phyloP scores from a whole-genome alignment of 139 green algal genomes.

The Astrephomene gubernaculifera region DNA sequence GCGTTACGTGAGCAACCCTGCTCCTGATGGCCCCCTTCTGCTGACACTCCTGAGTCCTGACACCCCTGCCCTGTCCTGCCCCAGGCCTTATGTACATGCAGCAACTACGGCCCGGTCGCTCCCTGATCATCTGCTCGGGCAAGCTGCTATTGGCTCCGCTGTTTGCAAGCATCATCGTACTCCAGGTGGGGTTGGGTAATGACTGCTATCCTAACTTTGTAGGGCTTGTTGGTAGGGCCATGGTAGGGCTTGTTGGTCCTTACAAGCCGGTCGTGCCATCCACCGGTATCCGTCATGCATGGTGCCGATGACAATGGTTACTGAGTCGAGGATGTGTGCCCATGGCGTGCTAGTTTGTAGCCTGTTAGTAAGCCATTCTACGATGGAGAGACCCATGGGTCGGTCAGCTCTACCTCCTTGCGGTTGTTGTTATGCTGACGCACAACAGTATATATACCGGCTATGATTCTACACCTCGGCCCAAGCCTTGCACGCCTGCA shows the following conservation, averaged over 20 bases:
- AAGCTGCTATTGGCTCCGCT: slow-evolving; percentile 17
- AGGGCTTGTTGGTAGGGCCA: neutral
- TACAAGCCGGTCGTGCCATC: no score
- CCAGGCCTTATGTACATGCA: slow-evolving; percentile 24
- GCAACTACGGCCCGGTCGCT: neutral
- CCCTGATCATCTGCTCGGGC: neutral
- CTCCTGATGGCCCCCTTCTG: neutral
- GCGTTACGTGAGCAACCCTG: no score
- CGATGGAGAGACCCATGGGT: no score
- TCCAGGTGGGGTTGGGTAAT: neutral
- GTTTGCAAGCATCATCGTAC: neutral
- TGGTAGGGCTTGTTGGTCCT: no score
- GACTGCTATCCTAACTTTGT: no score
- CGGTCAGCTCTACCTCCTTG: no score
- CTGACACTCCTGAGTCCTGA: neutral
- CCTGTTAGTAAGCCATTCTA: no score
- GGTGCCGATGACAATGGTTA: no score
- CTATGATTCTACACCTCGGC: neutral
- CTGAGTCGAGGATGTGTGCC: no score
- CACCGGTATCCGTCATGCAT: no score
- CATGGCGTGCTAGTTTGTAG: no score
- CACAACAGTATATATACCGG: no score
- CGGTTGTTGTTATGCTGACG: neutral
- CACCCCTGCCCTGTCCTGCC: neutral
- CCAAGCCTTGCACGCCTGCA: neutral